Evolutionary conservation across 805 yeast genomes (phyloP), one percentile per base, ranked within the genome.

Genomic region (Starmerella bacillaris): DNA sequence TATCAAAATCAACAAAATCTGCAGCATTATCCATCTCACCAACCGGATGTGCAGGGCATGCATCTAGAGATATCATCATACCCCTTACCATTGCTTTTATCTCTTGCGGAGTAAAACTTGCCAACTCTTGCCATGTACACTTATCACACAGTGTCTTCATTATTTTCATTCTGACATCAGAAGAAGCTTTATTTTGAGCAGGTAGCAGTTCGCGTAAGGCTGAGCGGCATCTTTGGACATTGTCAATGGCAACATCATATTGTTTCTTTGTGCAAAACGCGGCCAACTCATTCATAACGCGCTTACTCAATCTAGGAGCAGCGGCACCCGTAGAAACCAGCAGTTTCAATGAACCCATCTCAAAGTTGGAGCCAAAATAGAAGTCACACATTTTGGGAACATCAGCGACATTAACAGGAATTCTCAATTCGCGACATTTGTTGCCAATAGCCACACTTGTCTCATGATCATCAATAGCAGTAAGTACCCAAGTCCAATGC

Each of bases 261-360:
- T 64, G 60, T 24, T 58, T 48, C 11, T 57, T 53, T 19, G 57
- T 59, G 22, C 66, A 61, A 33, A 55, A 40, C 2, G 56, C 55
- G 30, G 60, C 64, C 26, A 79, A 57, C 43, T 67, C 65, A 37
- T 66, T 63, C 17, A 74, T 67, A 36, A 79, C 73, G 26, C 69
- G 57, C 38, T 69, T 65, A 34, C 82, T 74, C 46, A 79, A 64
- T 36, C 89, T 56, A 1, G 93, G 93, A 2, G 84, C 74, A 46
- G 72, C 68, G 3, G 92, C 92, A 52, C 78, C 78, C 9, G 92
- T 78, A 27, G 80, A 70, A 11, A 79, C 75, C 84, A 79, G 74
- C 26, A 79, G 64, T 50, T 78, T 89, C 33, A 79, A 57, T 12
- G 72, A 69, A 12, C 84, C 89, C 43, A 68, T 68, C 48, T 78